Evolutionary conservation across 2,329 filamentous ascomycete genomes (phyloP).

Genomic region (Allantophomopsis cytisporea): DNA sequence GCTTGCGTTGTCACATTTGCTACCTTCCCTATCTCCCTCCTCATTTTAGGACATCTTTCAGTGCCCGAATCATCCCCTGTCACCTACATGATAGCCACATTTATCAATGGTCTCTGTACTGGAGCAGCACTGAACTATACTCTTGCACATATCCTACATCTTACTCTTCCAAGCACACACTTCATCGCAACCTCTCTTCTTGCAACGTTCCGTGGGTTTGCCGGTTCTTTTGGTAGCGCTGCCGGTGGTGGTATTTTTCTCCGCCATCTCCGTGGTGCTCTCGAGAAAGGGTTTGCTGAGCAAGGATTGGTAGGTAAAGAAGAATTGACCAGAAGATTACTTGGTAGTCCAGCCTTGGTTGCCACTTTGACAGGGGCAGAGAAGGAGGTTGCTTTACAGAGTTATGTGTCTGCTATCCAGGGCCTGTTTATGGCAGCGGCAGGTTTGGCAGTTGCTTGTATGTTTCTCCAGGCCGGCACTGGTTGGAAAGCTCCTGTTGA

Average conservation of each 20-base stretch:
- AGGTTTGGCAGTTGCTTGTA: slow-evolving; percentile 30
- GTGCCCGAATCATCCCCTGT: slow-evolving; percentile 33
- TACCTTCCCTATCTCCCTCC: slow-evolving; percentile 46
- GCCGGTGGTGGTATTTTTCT: slow-evolving; percentile 52
- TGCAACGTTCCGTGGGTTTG: slow-evolving; percentile 70
- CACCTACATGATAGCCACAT: slow-evolving; percentile 45
- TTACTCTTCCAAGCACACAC: slow-evolving; percentile 51
- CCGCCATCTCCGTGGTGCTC: slow-evolving; percentile 9
- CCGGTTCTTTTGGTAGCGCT: slow-evolving; percentile 66
- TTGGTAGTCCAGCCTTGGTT: slow-evolving; percentile 45
- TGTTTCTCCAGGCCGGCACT: slow-evolving; percentile 40
- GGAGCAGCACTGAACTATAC: slow-evolving; percentile 70
- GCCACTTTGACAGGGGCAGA: slow-evolving; percentile 31
- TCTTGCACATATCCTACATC: slow-evolving; percentile 64
- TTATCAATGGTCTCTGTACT: slow-evolving; percentile 58
- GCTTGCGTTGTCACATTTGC: slow-evolving; percentile 45
- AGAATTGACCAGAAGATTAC: slow-evolving; percentile 35
- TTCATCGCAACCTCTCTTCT: slow-evolving; percentile 66
- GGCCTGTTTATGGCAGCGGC: slow-evolving; percentile 36
- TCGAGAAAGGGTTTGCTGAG: slow-evolving; percentile 23
- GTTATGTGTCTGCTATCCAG: slow-evolving; percentile 38
- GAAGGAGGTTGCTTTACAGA: slow-evolving; percentile 32
- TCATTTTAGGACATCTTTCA: slow-evolving; percentile 40
- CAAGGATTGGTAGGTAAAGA: slow-evolving; percentile 13
- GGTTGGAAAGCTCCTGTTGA: slow-evolving; percentile 33